A percentile compares a stretch with the other conserved stretches of the same genome.
phyloP scores from a whole-genome alignment of 768 basidiomycete species.

The Xerocomellus intermedius region DNA sequence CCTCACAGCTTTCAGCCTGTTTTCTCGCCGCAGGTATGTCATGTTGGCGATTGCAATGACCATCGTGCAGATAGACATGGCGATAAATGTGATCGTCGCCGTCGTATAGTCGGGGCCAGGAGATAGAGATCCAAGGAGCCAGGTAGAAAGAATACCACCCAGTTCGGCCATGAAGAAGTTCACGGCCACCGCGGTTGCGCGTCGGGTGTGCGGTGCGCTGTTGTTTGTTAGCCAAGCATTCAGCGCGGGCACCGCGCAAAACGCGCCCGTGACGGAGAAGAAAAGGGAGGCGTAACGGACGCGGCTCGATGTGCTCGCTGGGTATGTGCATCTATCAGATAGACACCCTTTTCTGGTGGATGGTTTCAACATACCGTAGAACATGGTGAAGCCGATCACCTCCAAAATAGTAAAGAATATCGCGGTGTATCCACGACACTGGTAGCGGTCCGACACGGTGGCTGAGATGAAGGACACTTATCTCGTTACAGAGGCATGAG shows the following conservation, averaged over 20 bases:
- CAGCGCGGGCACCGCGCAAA: slow-evolving; percentile 49
- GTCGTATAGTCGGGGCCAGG: slow-evolving; percentile 48
- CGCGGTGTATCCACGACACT: slow-evolving; percentile 46
- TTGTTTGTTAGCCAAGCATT: slow-evolving; percentile 65
- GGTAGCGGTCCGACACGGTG: slow-evolving; percentile 52
- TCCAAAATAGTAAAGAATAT: slow-evolving; percentile 45
- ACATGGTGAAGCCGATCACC: slow-evolving; percentile 27
- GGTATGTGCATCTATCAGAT: not conserved
- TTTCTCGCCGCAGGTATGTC: slow-evolving; percentile 42
- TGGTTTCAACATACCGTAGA: not conserved
- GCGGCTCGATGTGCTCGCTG: slow-evolving; percentile 31
- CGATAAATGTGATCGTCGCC: slow-evolving; percentile 40
- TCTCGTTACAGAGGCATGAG: not conserved
- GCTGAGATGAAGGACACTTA: slow-evolving; percentile 42
- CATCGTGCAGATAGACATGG: slow-evolving; percentile 40
- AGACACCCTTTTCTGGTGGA: not conserved
- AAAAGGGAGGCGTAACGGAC: slow-evolving; percentile 56
- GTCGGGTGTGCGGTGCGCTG: slow-evolving; percentile 51
- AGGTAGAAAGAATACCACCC: slow-evolving; percentile 60
- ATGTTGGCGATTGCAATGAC: slow-evolving; percentile 40
- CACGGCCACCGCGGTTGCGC: slow-evolving; percentile 60
- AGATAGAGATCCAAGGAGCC: slow-evolving; percentile 54
- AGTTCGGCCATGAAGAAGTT: slow-evolving; percentile 54
- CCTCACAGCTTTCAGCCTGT: slow-evolving; percentile 42
- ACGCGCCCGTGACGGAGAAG: slow-evolving; percentile 52